Evolutionary conservation across 148 eudicot genomes (phyloP).

Genomic region (Heliamphora exappendiculata): DNA sequence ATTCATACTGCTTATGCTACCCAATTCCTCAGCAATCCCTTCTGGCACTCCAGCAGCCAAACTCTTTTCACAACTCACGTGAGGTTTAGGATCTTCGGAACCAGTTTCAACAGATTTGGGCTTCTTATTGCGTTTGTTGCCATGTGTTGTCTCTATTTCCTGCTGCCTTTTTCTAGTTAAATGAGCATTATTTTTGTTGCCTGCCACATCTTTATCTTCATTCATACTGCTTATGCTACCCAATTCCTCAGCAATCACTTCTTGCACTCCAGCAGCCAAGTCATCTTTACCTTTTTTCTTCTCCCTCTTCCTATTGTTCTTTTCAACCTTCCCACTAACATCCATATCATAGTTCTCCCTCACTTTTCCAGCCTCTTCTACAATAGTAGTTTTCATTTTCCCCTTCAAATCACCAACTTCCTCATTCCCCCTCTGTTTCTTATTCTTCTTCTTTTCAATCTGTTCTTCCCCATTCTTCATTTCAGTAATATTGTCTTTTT

Average conservation of each 20-base stretch:
- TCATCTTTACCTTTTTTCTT: not conserved
- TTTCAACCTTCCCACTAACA: not conserved
- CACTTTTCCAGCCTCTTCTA: not conserved
- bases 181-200: not conserved
- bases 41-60: not conserved
- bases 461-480: constrained; percentile 2
- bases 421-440: not conserved
- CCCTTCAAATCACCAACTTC: not conserved
- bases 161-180: not conserved
- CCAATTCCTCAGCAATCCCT: not conserved
- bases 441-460: not conserved
- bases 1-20: not conserved
- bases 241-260: not conserved
- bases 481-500: not conserved
- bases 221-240: not conserved
- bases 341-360: not conserved
- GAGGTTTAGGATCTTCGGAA: no score
- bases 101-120: no score
- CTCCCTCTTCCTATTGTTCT: not conserved
- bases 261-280: not conserved
- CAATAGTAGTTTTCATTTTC: not conserved
- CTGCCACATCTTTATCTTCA: not conserved
- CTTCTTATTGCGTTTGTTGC: not conserved
- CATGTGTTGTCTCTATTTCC: not conserved
- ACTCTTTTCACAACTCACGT: no score